phyloP scores from a whole-genome alignment of 768 basidiomycete genomes.

The Exidia glandulosa region DNA sequence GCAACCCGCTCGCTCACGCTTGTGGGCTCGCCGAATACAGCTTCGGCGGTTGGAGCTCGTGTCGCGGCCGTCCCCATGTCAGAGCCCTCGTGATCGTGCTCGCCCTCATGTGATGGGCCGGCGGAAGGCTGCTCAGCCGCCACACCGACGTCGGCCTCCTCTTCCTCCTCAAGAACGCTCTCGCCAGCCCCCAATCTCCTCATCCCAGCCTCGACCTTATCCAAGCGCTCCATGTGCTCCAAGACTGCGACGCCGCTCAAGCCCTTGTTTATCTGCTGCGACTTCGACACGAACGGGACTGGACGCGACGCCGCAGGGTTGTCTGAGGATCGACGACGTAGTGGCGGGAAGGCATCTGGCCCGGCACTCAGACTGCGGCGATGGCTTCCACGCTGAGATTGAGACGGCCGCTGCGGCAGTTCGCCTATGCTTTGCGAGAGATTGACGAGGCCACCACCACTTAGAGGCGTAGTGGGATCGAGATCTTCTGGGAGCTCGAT shows the following conservation, averaged over 20 bases:
- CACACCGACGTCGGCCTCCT: not conserved
- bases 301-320: constrained; percentile 42
- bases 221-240: constrained; percentile 75
- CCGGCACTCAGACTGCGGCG: constrained; percentile 47
- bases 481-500: constrained; percentile 56
- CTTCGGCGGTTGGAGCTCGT: not conserved
- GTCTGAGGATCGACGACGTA: constrained; percentile 53
- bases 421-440: constrained; percentile 55
- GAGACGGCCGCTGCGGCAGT: constrained; percentile 25
- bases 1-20: not conserved
- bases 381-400: constrained; percentile 21
- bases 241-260: constrained; percentile 80
- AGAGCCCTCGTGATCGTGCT: not conserved
- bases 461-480: constrained; percentile 11
- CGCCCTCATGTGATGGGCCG: not conserved
- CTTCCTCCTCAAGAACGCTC: constrained; percentile 5
- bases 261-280: constrained; percentile 71
- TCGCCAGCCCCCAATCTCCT: constrained; percentile 1
- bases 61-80: not conserved
- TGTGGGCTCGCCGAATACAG: not conserved
- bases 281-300: constrained; percentile 76
- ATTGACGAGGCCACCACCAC: constrained; percentile 22
- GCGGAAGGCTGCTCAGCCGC: not conserved
- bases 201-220: constrained; percentile 41
- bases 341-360: constrained; percentile 55